Base-by-base conservation (phyloP, 176 grass and related monocot species). In the Oryza longistaminata region DNA sequence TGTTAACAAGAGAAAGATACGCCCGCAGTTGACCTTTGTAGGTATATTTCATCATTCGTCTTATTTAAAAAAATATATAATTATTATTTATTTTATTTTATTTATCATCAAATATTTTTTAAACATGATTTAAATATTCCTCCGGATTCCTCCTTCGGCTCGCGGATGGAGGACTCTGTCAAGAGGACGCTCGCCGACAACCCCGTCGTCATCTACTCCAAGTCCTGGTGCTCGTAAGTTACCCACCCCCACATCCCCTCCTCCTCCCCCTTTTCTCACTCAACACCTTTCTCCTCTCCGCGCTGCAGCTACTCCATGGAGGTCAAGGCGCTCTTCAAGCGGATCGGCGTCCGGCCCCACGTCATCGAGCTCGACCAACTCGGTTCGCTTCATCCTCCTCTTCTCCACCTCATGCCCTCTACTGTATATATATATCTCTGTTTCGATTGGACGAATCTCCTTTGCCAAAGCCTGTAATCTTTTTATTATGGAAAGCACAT, bases 141-240 rank as follows among this genome's bases (percentile, higher is more conserved):
- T n/a, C 87, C 89, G 9, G 88, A 90, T 46, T 90, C 88, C 24
- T 90, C 88, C 74, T 98, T 98, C 77, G 95, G 93, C 33, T 92
- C 89, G 25, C 78, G 93, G 75, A 85, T 98, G 89, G 93, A 98
- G 93, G 93, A 93, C n/a, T 88, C 89, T 26, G 89, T 95, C 65
- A 95, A 87, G 85, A 90, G 75, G 66, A 98, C 91, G 71, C 71
- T 92, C 68, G 58, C 80, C 3, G 93, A 92, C 26, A 87, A 93
- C 85, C 93, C 91, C 74, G 58, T 95, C 31, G 93, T 98, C 71
- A 90, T 98, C 87, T 98, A 93, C 83, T 98, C 93, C 87, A 95
- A 98, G 85, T 92, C 90, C 4, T 95, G 95, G 95, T 98, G 95
- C 85, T 98, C 89, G 95, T 98, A 88, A 95, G 92, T 76, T 43